Percentiles rank a stretch among this genome's conserved stretches.
Conservation (phyloP, 441 rosid genomes). For the Croton laevigatus region DNA sequence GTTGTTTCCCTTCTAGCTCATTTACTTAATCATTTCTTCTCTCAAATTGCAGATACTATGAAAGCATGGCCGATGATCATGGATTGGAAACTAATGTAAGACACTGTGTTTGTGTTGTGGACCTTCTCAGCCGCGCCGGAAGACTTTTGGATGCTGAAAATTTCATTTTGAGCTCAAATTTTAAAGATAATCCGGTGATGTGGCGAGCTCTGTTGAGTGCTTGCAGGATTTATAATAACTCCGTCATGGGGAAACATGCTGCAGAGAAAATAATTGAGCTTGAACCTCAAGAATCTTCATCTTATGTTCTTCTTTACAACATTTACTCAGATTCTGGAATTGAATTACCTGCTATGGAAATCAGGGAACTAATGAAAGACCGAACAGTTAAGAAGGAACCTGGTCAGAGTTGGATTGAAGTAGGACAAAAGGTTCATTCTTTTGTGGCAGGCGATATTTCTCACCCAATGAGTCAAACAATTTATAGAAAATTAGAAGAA, state of each 20-base stretch:
- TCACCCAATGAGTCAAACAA: constrained; percentile 11
- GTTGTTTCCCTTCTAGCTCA: background rate
- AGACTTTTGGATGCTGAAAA: constrained; percentile 32
- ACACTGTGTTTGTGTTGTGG: constrained; percentile 17
- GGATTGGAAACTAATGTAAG: constrained; percentile 3
- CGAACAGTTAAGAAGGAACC: constrained; percentile 36
- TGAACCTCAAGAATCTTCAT: constrained; percentile 38
- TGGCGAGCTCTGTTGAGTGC: constrained; percentile 47
- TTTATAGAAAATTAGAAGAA: constrained; percentile 2
- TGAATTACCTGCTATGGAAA: constrained; percentile 31
- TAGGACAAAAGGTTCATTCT: constrained; percentile 8
- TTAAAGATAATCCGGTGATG: constrained; percentile 30
- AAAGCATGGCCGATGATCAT: constrained; percentile 7
- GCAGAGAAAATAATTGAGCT: constrained; percentile 35
- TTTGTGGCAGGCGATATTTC: constrained; percentile 18
- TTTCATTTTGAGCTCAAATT: constrained; percentile 30
- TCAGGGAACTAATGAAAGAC: constrained; percentile 33
- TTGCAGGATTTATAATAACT: constrained; percentile 34
- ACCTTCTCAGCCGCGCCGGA: constrained; percentile 14
- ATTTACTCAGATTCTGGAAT: constrained; percentile 35
- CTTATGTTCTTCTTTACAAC: constrained; percentile 43
- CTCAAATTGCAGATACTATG: constrained; percentile 4
- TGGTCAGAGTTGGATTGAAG: constrained; percentile 48
- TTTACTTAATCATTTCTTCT: background rate
- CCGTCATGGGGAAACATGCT: constrained; percentile 29